phyloP scores from a whole-genome alignment of 768 basidiomycete species.

The Amanita pallidorosea region DNA sequence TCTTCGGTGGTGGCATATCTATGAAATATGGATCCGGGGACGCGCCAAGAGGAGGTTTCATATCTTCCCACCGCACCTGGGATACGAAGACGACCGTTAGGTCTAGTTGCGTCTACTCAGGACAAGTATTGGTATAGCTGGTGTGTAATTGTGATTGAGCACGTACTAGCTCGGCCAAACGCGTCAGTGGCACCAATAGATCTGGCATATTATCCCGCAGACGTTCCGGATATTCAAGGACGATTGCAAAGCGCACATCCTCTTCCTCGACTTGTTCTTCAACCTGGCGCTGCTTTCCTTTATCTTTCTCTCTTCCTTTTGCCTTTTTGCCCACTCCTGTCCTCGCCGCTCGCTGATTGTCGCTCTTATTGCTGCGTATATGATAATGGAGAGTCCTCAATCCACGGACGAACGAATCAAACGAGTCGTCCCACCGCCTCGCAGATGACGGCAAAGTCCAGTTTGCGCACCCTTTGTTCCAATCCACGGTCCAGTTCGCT shows the following conservation, averaged over 20 bases:
- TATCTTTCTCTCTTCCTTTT: conserved; percentile 15
- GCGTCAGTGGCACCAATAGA: conserved; percentile 57
- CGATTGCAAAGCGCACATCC: conserved; percentile 40
- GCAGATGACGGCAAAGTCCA: conserved; percentile 31
- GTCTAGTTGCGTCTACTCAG: conserved; percentile 41
- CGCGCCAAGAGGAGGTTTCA: conserved; percentile 58
- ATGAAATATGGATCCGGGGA: conserved; percentile 66
- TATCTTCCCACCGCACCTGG: conserved; percentile 57
- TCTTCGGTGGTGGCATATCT: conserved; percentile 39
- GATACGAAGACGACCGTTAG: conserved; percentile 56
- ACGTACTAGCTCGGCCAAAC: conserved; percentile 61
- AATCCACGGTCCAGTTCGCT: conserved; percentile 40
- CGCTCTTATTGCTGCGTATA: conserved; percentile 2
- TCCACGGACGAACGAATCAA: conserved; percentile 66
- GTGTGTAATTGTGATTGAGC: not conserved
- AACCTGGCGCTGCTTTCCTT: conserved; percentile 13
- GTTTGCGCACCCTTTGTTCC: conserved; percentile 51
- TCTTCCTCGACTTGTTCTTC: conserved; percentile 9
- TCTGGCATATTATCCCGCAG: conserved; percentile 54
- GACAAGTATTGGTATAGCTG: not conserved
- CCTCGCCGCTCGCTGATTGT: not conserved
- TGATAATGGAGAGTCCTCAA: conserved; percentile 30
- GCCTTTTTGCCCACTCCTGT: not conserved
- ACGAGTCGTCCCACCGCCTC: conserved; percentile 47
- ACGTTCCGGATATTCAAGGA: conserved; percentile 59